Conservation (phyloP, 805 yeast species). For the Geotrichum ghanense region DNA sequence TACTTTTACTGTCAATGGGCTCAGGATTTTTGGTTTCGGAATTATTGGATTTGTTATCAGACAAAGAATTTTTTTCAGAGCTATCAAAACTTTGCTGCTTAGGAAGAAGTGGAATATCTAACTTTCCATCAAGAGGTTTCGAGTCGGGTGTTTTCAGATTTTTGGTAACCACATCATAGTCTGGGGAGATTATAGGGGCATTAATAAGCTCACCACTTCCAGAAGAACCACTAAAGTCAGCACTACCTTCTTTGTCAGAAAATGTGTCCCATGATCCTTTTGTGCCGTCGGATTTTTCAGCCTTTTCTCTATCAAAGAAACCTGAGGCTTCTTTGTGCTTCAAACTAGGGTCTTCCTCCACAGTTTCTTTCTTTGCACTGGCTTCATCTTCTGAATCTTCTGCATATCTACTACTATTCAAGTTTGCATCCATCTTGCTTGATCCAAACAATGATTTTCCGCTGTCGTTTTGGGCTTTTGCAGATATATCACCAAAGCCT, state of each 20-base stretch:
- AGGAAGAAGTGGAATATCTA: too few species aligned
- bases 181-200: not conserved
- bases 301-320: not conserved
- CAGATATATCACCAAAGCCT: not conserved
- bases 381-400: conserved; percentile 4
- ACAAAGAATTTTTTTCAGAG: too few species aligned
- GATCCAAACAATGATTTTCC: conserved; percentile 2
- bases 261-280: not conserved
- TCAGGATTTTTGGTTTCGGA: too few species aligned
- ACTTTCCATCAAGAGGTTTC: not conserved
- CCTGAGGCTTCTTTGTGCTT: not conserved
- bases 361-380: conserved; percentile 2
- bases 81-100: too few species aligned
- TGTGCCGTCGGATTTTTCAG: too few species aligned
- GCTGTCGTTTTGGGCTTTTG: not conserved
- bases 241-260: not conserved
- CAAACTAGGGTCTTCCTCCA: conserved; percentile 6
- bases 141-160: not conserved
- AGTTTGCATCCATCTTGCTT: not conserved
- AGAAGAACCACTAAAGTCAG: not conserved
- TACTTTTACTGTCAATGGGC: too few species aligned
- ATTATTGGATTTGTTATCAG: too few species aligned
- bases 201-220: not conserved
- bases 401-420: conserved; percentile 1
- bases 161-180: not conserved